A percentile compares a stretch with the other conserved stretches of the same genome.
These are phyloP conservation scores for Botrytis fabae DNA, from an alignment of 2,329 filamentous ascomycete species.

Conservation along the genomic window DNA sequence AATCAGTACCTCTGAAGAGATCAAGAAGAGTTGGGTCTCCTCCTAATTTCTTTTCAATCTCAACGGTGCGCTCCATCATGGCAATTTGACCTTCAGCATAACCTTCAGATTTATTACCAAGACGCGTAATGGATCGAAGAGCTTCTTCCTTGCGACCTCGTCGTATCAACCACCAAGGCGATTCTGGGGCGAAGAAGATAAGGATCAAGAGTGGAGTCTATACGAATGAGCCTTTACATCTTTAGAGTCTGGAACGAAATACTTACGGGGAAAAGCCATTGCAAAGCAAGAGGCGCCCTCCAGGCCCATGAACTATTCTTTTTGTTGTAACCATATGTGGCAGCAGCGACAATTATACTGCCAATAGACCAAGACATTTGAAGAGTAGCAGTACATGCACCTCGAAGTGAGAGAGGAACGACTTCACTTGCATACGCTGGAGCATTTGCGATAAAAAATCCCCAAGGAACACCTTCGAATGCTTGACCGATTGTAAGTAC, in stretches of 20 bases:
- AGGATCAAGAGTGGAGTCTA: conserved; percentile 51
- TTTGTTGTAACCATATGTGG: conserved; percentile 55
- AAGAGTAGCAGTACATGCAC: conserved; percentile 60
- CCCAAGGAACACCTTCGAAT: conserved; percentile 64
- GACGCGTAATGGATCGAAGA: conserved; percentile 40
- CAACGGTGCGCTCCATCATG: conserved; percentile 59
- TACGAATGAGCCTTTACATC: neutral
- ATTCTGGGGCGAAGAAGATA: conserved; percentile 50
- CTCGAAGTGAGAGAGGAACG: conserved; percentile 58
- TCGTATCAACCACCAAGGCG: conserved; percentile 52
- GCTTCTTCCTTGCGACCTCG: conserved; percentile 47
- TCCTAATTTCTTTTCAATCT: conserved; percentile 51
- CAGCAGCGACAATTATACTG: conserved; percentile 58
- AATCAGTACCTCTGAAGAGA: conserved; percentile 56
- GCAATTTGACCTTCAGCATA: conserved; percentile 53
- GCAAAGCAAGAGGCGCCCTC: conserved; percentile 53
- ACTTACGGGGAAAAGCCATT: conserved; percentile 51
- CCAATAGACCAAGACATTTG: conserved; percentile 69
- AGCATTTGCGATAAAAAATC: conserved; percentile 65
- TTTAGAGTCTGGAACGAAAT: neutral
- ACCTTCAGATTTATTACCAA: conserved; percentile 46
- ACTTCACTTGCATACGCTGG: conserved; percentile 64
- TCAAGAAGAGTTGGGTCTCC: conserved; percentile 50
- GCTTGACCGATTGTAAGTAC: conserved; percentile 26
- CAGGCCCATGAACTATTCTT: conserved; percentile 42